phyloP scores from a whole-genome alignment of 2,329 filamentous ascomycete species.

The Fusarium chuoi region DNA sequence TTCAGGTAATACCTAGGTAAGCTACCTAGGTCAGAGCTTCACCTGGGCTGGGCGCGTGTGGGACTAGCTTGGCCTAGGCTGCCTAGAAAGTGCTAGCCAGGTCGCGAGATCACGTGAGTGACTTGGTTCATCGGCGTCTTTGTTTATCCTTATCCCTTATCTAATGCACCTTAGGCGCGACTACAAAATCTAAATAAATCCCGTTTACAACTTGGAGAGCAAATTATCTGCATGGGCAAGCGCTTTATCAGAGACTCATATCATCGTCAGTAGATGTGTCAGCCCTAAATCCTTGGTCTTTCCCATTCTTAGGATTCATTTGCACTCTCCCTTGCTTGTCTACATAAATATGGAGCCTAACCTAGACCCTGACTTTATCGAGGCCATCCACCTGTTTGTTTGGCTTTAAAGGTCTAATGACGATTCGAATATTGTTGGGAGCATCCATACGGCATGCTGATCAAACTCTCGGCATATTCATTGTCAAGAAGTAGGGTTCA shows the following conservation, averaged over 20 bases:
- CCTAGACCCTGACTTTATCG: neutral
- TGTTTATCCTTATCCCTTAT: neutral
- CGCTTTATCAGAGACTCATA: neutral
- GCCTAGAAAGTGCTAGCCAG: neutral
- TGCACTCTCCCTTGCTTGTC: neutral
- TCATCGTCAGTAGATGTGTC: neutral
- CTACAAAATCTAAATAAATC: neutral
- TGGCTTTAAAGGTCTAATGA: neutral
- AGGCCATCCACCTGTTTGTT: neutral
- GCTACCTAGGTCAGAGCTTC: neutral
- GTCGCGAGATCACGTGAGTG: constrained; percentile 12
- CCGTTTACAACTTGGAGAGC: neutral
- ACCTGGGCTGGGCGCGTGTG: neutral
- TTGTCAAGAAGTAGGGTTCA: neutral
- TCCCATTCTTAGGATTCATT: neutral
- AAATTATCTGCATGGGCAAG: neutral
- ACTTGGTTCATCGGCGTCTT: neutral
- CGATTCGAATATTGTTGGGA: neutral
- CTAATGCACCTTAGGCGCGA: neutral
- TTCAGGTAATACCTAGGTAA: neutral
- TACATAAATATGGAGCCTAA: neutral
- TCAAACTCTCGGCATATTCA: too few relatives aligned
- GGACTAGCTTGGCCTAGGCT: neutral
- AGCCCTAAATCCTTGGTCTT: neutral
- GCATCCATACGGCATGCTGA: neutral